These are phyloP conservation scores for Typha latifolia DNA, from an alignment of 176 grass and related monocot genomes.

Conservation along the genomic window DNA sequence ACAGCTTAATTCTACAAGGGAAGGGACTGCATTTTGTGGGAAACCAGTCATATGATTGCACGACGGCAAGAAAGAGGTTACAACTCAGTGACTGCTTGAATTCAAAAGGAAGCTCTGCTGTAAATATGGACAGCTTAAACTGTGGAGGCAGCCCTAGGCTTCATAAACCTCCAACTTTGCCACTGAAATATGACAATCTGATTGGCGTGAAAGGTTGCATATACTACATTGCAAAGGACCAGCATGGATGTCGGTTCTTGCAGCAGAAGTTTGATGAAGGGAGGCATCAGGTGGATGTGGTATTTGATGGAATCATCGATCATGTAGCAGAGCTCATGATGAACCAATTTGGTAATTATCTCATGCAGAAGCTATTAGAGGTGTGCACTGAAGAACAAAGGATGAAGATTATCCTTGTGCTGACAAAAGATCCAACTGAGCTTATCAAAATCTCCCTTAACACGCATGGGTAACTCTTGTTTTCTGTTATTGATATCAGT, in stretches of 20 bases:
- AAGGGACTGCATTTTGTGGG: conserved; percentile 31
- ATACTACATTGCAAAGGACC: conserved; percentile 63
- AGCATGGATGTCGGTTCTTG: conserved; percentile 58
- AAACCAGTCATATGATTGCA: background rate
- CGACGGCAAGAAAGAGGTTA: conserved; percentile 13
- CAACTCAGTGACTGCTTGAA: conserved; percentile 10
- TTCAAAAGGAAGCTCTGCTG: conserved; percentile 1
- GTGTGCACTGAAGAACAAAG: conserved; percentile 70
- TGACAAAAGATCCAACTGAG: conserved; percentile 43
- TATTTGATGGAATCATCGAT: conserved; percentile 63
- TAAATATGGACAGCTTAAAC: conserved; percentile 17
- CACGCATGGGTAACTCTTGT: conserved; percentile 58
- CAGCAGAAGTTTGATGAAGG: conserved; percentile 65
- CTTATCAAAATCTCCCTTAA: conserved; percentile 58
- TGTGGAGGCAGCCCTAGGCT: conserved; percentile 1
- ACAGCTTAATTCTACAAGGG: conserved; percentile 36
- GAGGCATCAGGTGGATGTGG: conserved; percentile 42
- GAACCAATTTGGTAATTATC: conserved; percentile 71
- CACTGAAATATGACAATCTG: conserved; percentile 41
- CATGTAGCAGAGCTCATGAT: conserved; percentile 63
- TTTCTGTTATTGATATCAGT: background rate
- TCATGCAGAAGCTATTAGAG: conserved; percentile 72
- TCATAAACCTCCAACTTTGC: conserved; percentile 24
- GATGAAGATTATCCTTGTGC: conserved; percentile 30
- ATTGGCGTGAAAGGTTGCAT: conserved; percentile 46